phyloP scores from a whole-genome alignment of 345 rosid genomes.

The Salix purpurea region DNA sequence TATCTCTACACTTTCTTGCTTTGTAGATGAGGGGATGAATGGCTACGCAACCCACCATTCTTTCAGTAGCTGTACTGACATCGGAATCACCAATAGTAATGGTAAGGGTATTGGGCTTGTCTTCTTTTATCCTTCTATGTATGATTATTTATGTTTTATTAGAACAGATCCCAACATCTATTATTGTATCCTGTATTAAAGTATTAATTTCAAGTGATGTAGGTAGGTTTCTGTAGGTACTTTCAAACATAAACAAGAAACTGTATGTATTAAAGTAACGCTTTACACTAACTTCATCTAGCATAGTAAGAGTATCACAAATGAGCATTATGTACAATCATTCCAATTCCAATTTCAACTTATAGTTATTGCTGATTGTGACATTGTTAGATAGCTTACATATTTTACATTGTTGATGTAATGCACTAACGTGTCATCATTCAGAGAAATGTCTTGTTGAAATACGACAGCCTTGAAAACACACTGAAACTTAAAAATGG shows the following conservation, averaged over 20 bases:
- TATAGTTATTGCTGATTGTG: too few species aligned
- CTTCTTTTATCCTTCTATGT: background rate
- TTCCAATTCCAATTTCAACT: background rate
- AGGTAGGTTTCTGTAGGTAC: background rate
- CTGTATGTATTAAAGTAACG: background rate
- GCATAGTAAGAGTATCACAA: background rate
- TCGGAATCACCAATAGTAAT: constrained; percentile 23
- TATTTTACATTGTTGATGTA: background rate
- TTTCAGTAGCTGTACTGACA: constrained; percentile 35
- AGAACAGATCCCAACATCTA: background rate
- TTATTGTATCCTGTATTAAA: background rate
- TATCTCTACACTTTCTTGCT: constrained; percentile 7
- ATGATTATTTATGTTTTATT: background rate
- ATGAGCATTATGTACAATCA: background rate
- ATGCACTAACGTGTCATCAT: background rate
- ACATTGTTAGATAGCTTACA: too few species aligned
- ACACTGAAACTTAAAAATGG: background rate
- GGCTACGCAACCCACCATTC: constrained; percentile 36
- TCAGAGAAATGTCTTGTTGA: background rate
- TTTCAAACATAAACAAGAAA: background rate
- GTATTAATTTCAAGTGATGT: too few species aligned
- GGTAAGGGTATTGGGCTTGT: constrained; percentile 47
- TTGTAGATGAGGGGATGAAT: constrained; percentile 50
- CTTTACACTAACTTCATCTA: background rate
- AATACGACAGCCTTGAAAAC: background rate